These are phyloP conservation scores for Kwoniella bestiolae DNA, from an alignment of 768 basidiomycete genomes.

Conservation along the genomic window DNA sequence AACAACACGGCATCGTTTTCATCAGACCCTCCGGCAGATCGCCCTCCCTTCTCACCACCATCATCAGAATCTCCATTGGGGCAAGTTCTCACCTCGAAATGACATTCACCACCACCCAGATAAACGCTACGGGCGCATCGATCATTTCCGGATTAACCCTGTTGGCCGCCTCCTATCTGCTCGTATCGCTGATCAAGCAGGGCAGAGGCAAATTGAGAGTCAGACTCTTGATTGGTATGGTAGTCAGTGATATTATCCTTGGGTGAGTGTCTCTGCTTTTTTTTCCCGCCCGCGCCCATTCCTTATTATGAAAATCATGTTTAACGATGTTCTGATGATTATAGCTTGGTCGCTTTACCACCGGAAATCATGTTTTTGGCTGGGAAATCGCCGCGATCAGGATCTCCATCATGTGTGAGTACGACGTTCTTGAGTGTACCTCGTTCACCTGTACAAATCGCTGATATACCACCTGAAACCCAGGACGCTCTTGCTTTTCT, in stretches of 20 bases:
- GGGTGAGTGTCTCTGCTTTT: constrained; percentile 48
- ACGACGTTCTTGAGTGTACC: too few species aligned
- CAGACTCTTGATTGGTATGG: constrained; percentile 51
- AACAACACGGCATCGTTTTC: too few species aligned
- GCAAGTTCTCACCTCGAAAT: neutral
- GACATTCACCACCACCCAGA: constrained; percentile 3
- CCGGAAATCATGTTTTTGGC: constrained; percentile 36
- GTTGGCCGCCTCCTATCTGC: constrained; percentile 39
- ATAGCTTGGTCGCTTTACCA: constrained; percentile 39
- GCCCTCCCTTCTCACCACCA: neutral
- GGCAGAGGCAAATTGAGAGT: constrained; percentile 51
- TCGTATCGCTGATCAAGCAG: constrained; percentile 35
- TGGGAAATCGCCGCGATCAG: constrained; percentile 32
- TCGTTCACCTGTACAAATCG: too few species aligned
- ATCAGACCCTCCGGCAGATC: too few species aligned
- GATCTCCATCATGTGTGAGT: constrained; percentile 48
- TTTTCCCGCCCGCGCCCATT: too few species aligned
- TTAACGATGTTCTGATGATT: neutral
- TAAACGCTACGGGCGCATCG: constrained; percentile 44
- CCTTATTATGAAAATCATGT: too few species aligned
- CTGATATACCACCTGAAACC: neutral
- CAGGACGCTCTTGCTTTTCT: constrained; percentile 49
- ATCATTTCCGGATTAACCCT: constrained; percentile 46
- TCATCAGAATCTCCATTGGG: neutral
- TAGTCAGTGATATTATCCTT: constrained; percentile 49